These are phyloP conservation scores for Biscutella laevigata DNA, from an alignment of 441 rosid species.

Conservation along the genomic window DNA sequence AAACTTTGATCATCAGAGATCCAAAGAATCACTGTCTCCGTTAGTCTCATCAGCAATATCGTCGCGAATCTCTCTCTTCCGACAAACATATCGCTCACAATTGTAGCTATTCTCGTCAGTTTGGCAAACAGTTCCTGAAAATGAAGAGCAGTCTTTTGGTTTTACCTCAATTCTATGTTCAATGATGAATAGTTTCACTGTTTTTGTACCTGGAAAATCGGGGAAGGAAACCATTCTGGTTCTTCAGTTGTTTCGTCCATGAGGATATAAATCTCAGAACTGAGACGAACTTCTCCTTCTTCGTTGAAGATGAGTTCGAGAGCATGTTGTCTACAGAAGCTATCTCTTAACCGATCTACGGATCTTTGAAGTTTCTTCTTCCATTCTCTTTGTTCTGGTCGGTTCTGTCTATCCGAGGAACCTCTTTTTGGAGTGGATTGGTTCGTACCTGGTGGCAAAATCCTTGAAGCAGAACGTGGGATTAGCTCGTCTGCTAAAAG, in stretches of 20 bases:
- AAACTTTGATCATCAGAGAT: conserved; percentile 81
- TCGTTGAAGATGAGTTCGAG: conserved; percentile 77
- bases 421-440: conserved; percentile 47
- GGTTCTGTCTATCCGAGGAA: conserved; percentile 57
- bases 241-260: conserved; percentile 55
- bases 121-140: conserved; percentile 68
- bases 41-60: conserved; percentile 73
- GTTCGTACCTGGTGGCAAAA: conserved; percentile 49
- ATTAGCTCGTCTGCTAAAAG: conserved; percentile 79
- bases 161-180: neutral
- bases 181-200: neutral
- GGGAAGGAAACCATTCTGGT: conserved; percentile 70
- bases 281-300: conserved; percentile 69
- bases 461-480: conserved; percentile 71
- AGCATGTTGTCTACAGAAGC: conserved; percentile 80
- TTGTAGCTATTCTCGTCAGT: conserved; percentile 49
- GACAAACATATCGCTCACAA: conserved; percentile 66
- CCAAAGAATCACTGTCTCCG: conserved; percentile 86
- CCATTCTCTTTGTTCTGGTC: conserved; percentile 82
- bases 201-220: conserved; percentile 46
- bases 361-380: conserved; percentile 64
- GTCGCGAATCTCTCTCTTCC: conserved; percentile 91
- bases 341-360: conserved; percentile 72
- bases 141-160: neutral
- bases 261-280: conserved; percentile 41